These are phyloP conservation scores for Cercospora sesami DNA, from an alignment of 2,329 filamentous ascomycete genomes.

Conservation along the genomic window DNA sequence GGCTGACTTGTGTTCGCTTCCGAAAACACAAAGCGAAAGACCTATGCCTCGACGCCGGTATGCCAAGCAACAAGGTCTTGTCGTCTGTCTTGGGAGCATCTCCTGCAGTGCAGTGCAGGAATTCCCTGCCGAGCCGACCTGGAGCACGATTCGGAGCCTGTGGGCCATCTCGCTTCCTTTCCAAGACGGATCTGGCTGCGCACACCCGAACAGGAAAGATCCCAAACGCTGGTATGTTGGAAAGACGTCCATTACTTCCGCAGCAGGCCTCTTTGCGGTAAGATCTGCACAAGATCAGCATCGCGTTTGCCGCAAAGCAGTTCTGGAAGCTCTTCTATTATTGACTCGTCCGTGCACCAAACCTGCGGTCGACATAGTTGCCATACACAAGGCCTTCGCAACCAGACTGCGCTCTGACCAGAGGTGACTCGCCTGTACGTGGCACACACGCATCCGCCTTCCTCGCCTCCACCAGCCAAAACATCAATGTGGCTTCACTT, in stretches of 20 bases:
- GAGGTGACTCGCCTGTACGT: background rate
- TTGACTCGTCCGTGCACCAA: background rate
- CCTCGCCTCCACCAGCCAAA: background rate
- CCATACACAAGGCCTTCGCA: background rate
- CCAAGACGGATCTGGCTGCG: background rate
- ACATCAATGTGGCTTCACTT: background rate
- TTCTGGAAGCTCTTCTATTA: background rate
- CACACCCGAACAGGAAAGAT: background rate
- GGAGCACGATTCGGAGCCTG: background rate
- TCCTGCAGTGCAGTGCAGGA: background rate
- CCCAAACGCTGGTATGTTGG: background rate
- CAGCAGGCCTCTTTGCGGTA: background rate
- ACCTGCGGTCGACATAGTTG: no score
- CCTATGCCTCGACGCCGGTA: background rate
- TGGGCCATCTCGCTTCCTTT: background rate
- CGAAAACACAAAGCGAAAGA: background rate
- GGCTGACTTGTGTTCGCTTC: background rate
- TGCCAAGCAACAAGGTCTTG: background rate
- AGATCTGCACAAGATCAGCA: background rate
- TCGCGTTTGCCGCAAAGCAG: background rate
- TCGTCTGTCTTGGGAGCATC: background rate
- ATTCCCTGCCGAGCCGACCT: background rate
- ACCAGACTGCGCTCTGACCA: background rate
- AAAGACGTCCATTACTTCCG: background rate
- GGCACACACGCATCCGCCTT: background rate